Evolutionary conservation across 305 asterid genomes (phyloP).

Genomic region (Galium porrigens): DNA sequence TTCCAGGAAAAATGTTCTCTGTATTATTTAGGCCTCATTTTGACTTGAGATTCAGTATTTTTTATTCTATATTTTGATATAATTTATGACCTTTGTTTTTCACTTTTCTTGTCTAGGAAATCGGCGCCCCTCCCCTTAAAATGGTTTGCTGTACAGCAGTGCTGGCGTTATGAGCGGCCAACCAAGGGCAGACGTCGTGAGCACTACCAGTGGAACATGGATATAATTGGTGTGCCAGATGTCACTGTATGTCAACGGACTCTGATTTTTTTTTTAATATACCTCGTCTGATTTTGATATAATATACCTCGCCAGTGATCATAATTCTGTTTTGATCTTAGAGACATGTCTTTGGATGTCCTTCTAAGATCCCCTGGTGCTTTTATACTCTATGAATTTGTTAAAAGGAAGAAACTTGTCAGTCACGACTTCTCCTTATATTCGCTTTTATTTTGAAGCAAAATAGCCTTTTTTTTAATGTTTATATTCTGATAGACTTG

Average conservation of each 20-base stretch:
- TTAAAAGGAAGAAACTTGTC: neutral
- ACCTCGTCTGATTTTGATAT: neutral
- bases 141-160: slow-evolving; percentile 97
- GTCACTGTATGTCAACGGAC: slow-evolving; percentile 41
- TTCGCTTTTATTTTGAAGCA: neutral
- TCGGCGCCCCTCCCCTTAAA: slow-evolving; percentile 75
- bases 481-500: neutral
- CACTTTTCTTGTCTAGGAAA: slow-evolving; percentile 72
- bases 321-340: neutral
- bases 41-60: slow-evolving; percentile 6
- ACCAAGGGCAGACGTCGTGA: slow-evolving; percentile 93
- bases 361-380: neutral
- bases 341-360: neutral
- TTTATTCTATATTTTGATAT: slow-evolving; percentile 21
- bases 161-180: slow-evolving; percentile 98
- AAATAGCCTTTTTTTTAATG: neutral
- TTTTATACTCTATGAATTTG: neutral
- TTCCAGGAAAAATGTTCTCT: neutral
- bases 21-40: neutral
- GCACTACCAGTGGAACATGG: slow-evolving; percentile 99
- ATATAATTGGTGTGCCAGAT: slow-evolving; percentile 75
- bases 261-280: too few relatives aligned
- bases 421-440: too few relatives aligned
- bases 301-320: neutral
- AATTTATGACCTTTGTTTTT: slow-evolving; percentile 32